These are phyloP conservation scores for Crithidia fasciculata DNA, from an alignment of 208 protist genomes.

Conservation along the genomic window DNA sequence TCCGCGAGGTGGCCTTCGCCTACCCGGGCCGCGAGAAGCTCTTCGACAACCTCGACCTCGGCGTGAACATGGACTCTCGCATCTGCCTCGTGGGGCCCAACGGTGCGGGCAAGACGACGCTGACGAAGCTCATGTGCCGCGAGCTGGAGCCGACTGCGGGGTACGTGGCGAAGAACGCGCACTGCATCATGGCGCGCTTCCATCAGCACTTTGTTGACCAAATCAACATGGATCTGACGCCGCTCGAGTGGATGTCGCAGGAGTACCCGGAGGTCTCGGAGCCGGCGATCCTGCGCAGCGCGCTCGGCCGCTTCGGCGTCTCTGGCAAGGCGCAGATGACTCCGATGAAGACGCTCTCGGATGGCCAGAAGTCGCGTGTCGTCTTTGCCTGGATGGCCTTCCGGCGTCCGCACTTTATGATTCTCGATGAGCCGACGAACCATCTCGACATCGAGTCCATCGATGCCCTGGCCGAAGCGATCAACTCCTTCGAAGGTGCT, in stretches of 20 bases:
- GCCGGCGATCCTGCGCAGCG: conserved; percentile 87
- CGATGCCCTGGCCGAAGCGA: conserved; percentile 94
- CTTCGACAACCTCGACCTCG: conserved; percentile 93
- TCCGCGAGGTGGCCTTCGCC: conserved; percentile 92
- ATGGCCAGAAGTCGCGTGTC: conserved; percentile 97
- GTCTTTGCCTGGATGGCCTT: conserved; percentile 96
- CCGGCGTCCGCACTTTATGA: conserved; percentile 95
- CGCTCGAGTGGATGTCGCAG: conserved; percentile 95
- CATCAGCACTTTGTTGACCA: conserved; percentile 97
- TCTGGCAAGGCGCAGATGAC: conserved; percentile 90
- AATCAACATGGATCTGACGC: conserved; percentile 92
- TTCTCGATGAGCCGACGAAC: conserved; percentile 98
- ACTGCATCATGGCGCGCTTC: conserved; percentile 95
- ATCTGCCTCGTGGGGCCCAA: conserved; percentile 97
- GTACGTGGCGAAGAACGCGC: conserved; percentile 92
- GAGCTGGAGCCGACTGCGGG: conserved; percentile 90
- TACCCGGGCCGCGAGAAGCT: conserved; percentile 89
- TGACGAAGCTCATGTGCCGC: conserved; percentile 96
- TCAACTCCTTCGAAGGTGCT: conserved; percentile 93
- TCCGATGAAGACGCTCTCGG: conserved; percentile 93
- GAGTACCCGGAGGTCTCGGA: conserved; percentile 93
- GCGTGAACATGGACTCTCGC: conserved; percentile 95
- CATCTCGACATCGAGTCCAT: conserved; percentile 98
- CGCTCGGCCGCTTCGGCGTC: conserved; percentile 95
- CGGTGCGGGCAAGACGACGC: conserved; percentile 97